Base-by-base conservation (phyloP, 106 monocot genomes). In the Allium cepa region DNA sequence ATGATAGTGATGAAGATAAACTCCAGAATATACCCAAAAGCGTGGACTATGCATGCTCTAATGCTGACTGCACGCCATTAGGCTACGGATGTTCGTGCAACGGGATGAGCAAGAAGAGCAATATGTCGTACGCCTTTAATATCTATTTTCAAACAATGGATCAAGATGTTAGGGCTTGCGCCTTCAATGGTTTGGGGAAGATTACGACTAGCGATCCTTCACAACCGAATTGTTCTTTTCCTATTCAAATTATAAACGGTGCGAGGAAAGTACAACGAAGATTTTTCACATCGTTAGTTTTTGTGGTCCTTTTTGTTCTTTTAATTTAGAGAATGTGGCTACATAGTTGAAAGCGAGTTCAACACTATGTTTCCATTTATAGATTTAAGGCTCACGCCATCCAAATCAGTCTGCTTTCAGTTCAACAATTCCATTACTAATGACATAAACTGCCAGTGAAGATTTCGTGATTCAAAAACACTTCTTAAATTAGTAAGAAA, bases 111-210 rank as follows among this genome's bases (percentile, higher is more conserved):
- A 57, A 60, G 15, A 62, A 57, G 2, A 76, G 79, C 36, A 84
- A 84, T 16, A 26, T 67, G 15, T 84, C 83, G 0, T 88, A 79
- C 50, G 88, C 79, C 11, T 88, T 84, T 69, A 88, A 88, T 59
- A 69, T 59, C 57, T 88, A 88, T 51, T 88, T 63, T 62, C 88
- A 88, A 55, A 67, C 70, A 14, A 68, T 81, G 60, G 66, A 78
- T 56, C 88, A 88, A 71, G 76, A 56, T 10, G 81, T 57, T 9
- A 46, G 56, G 63, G 58, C 70, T 22, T 88, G 84, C 51, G 50
- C 62, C 4, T 88, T 88, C 62, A 46, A 60, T 4, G 88, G 81
- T 3, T 66, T 81, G 12, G 84, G 77, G 8, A 73, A 48, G 71
- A 60, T 67, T 16, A 81, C 88, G 16, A 46, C 13, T 8, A 45